These are phyloP conservation scores for Senna siamea DNA, from an alignment of 306 rosid genomes.

Conservation along the genomic window DNA sequence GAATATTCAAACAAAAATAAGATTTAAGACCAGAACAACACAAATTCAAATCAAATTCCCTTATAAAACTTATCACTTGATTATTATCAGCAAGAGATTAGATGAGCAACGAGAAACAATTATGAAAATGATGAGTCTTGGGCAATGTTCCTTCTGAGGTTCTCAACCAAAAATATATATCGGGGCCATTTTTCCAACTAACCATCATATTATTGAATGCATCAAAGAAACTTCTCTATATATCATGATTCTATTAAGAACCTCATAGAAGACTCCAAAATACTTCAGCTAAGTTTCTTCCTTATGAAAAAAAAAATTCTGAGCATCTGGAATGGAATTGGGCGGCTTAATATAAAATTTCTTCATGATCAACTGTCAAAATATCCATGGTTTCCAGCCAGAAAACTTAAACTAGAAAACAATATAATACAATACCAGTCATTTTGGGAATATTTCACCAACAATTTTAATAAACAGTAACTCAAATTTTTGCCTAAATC, in stretches of 20 bases:
- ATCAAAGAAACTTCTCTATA: too few relatives aligned
- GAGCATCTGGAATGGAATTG: background rate
- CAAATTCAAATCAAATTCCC: background rate
- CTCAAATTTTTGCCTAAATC: too few relatives aligned
- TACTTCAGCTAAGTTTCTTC: too few relatives aligned
- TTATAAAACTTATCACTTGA: background rate
- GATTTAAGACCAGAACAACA: slow-evolving; percentile 9
- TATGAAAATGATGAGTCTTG: background rate
- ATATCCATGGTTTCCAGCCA: background rate
- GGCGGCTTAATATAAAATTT: background rate
- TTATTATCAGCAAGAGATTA: slow-evolving; percentile 27
- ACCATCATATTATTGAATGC: too few relatives aligned
- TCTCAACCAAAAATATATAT: too few relatives aligned
- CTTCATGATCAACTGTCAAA: slow-evolving; percentile 32
- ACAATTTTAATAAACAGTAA: too few relatives aligned
- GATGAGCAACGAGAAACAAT: slow-evolving; percentile 35
- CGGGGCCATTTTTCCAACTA: too few relatives aligned
- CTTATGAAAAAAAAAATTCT: too few relatives aligned
- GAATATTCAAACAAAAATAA: background rate
- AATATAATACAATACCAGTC: slow-evolving; percentile 14
- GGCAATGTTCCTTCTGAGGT: background rate
- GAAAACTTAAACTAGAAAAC: slow-evolving; percentile 20
- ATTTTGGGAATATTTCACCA: slow-evolving; percentile 16
- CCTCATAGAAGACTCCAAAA: too few relatives aligned
- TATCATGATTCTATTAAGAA: too few relatives aligned